phyloP scores from a whole-genome alignment of 208 protist genomes.

The Acanthamoeba culbertsoni region DNA sequence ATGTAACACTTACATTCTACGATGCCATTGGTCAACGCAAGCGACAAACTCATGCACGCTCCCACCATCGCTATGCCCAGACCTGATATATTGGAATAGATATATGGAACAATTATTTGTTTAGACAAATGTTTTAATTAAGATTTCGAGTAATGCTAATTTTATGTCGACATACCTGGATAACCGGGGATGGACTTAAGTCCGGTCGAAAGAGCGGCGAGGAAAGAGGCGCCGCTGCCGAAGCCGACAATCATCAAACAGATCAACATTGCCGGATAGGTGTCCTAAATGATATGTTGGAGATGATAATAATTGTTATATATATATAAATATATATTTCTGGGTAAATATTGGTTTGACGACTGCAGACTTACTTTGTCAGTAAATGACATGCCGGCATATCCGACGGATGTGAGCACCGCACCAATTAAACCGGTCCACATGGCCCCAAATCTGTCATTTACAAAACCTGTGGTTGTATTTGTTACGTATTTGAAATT shows the following conservation, averaged over 20 bases:
- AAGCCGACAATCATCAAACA: not conserved
- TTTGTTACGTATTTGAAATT: no score
- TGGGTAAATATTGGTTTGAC: no score
- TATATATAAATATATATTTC: not conserved
- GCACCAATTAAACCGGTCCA: not conserved
- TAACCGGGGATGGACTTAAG: not conserved
- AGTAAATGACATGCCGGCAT: not conserved
- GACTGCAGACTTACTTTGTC: no score
- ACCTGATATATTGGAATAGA: not conserved
- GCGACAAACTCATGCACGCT: not conserved
- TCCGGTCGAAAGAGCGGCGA: not conserved
- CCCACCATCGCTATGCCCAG: not conserved
- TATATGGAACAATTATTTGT: not conserved
- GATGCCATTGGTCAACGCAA: not conserved
- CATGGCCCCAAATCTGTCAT: not conserved
- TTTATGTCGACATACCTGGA: not conserved
- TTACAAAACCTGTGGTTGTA: not conserved
- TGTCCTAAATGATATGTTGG: not conserved
- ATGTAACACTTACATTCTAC: not conserved
- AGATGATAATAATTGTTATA: not conserved
- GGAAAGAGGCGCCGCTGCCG: not conserved
- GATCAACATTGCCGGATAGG: not conserved
- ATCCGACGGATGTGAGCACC: not conserved
- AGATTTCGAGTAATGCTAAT: no score
- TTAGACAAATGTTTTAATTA: not conserved